Evolutionary conservation across 495 filamentous ascomycete species (phyloP), one percentile per base, ranked within the genome.

Genomic region (Aspergillus diversus): DNA sequence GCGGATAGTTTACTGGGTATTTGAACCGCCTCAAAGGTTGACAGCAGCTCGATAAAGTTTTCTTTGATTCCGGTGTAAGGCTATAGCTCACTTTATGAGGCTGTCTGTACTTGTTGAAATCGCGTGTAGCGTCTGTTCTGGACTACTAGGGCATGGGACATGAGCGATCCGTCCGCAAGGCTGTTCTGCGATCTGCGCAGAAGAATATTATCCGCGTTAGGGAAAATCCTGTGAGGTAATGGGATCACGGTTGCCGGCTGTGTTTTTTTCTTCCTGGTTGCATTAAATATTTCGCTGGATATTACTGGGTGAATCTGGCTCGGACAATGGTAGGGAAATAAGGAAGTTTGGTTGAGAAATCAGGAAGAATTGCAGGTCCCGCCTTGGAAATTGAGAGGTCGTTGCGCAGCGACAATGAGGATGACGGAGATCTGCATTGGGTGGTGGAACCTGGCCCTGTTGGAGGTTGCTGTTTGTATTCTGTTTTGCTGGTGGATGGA

Each of bases 361-460:
- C 60, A 59, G 27, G 39, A 61, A 16, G n/a, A 61, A 37, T 49
- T 43, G 50, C 48, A 21, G 32, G 65, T 68, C 34, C 68, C 68
- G 57, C 63, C 68, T 64, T 70, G 68, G 39, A 65, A 64, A 39
- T 68, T 67, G 43, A 57, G 57, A 27, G 68, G 55, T 62, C 60
- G 60, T 53, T 70, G 65, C 57, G 64, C 66, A 37, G 62, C 63
- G 35, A 62, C 27, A 49, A 65, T 53, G 35, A 65, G 49, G 35
- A 58, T 64, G 31, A 60, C 52, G n/a, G 65, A 61, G 60, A 60
- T 68, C 65, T 70, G 69, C 66, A 72, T 72, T 63, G 63, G 66
- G 65, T 55, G 57, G 34, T 32, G 16, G 11, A 33, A 12, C 12
- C 37, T 50, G 39, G 15, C 27, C 34, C 17, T 55, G 3, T 46